These are phyloP conservation scores for Albizia julibrissin DNA, from an alignment of 306 rosid genomes.

Conservation along the genomic window DNA sequence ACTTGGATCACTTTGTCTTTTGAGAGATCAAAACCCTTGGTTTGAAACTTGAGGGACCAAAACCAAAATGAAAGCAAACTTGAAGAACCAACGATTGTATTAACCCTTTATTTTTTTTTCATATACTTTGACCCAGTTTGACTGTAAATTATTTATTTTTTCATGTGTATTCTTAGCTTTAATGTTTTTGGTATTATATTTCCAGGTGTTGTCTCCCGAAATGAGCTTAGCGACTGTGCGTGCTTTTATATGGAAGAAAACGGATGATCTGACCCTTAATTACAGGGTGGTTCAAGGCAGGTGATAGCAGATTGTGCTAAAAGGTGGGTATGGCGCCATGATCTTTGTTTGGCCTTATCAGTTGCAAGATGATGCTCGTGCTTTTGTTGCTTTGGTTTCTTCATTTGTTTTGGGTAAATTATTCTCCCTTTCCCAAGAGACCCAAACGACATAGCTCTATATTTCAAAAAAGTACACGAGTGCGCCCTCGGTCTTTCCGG, in stretches of 20 bases:
- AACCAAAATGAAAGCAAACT: too few species aligned
- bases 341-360: conserved; percentile 13
- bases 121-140: conserved; percentile 15
- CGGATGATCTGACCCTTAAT: conserved; percentile 77
- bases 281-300: conserved; percentile 73
- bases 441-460: not conserved
- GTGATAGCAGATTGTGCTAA: conserved; percentile 40
- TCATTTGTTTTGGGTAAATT: not conserved
- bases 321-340: conserved; percentile 34
- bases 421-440: not conserved
- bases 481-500: not conserved
- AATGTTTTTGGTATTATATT: not conserved
- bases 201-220: conserved; percentile 72
- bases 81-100: too few species aligned
- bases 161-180: not conserved
- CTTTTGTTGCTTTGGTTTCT: not conserved
- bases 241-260: conserved; percentile 82
- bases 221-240: conserved; percentile 88
- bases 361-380: not conserved
- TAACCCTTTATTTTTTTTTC: not conserved
- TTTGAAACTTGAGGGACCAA: too few species aligned
- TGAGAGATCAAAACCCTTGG: too few species aligned
- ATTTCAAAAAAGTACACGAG: not conserved
- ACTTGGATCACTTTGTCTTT: too few species aligned
- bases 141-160: not conserved